A percentile compares a stretch with the other conserved stretches of the same genome.
Evolutionary conservation across 257 asterid species (phyloP).

Genomic region (Eucommia ulmoides): DNA sequence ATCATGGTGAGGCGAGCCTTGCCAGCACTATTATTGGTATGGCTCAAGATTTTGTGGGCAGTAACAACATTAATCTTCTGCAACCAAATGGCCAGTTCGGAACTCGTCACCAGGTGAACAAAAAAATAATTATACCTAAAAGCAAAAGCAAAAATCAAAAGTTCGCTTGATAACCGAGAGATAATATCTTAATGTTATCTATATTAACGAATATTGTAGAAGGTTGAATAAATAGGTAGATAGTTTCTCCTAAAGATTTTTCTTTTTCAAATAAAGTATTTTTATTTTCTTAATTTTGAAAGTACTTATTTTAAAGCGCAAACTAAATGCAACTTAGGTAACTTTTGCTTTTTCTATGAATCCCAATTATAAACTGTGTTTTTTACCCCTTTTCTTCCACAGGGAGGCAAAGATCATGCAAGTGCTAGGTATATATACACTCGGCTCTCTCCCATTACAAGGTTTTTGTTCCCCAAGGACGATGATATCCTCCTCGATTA

Average conservation of each 20-base stretch:
- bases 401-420: constrained; percentile 99
- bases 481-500: constrained; percentile 79
- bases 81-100: constrained; percentile 97
- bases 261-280: neutral
- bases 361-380: too few species aligned
- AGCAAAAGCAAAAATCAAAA: too few species aligned
- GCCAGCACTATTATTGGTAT: constrained; percentile 87
- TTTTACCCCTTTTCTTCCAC: constrained; percentile 8
- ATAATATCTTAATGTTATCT: too few species aligned
- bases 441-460: constrained; percentile 51
- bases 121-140: too few species aligned
- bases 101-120: constrained; percentile 66
- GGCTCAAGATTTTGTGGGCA: constrained; percentile 94
- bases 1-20: constrained; percentile 97
- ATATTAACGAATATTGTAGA: too few species aligned
- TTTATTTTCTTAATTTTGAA: neutral
- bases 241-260: too few species aligned
- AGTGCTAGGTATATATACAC: constrained; percentile 85
- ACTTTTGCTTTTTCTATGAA: too few species aligned
- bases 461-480: constrained; percentile 72
- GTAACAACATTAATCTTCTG: constrained; percentile 86
- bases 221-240: too few species aligned
- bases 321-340: too few species aligned
- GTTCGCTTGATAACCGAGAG: too few species aligned
- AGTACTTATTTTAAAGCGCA: too few species aligned